These are phyloP conservation scores for Metschnikowia colocasiae DNA, from an alignment of 805 yeast genomes.

Conservation along the genomic window DNA sequence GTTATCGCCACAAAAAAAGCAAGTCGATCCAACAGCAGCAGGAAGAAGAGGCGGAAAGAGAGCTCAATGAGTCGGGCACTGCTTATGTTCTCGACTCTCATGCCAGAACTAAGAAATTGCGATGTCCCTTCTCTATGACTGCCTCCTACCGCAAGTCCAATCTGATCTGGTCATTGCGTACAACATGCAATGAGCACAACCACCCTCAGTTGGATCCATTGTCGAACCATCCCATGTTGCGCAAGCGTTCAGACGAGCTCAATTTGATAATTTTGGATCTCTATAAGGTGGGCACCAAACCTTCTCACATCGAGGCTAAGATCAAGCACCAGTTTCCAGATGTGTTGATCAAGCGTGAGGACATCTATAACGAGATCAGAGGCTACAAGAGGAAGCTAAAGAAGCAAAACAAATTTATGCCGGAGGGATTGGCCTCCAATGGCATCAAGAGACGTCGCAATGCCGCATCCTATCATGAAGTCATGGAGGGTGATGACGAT, in stretches of 20 bases:
- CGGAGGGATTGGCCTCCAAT: constrained; percentile 11
- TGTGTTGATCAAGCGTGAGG: constrained; percentile 53
- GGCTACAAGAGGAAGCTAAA: constrained; percentile 51
- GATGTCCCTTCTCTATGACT: constrained; percentile 59
- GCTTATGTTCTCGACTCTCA: constrained; percentile 38
- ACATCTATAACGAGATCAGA: constrained; percentile 54
- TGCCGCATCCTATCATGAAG: constrained; percentile 19
- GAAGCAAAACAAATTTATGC: constrained; percentile 33
- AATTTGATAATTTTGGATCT: constrained; percentile 49
- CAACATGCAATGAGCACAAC: constrained; percentile 55
- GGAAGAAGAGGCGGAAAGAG: constrained; percentile 20
- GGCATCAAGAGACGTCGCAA: constrained; percentile 16
- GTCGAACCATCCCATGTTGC: constrained; percentile 53
- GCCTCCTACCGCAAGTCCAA: constrained; percentile 50
- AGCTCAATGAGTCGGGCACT: constrained; percentile 27
- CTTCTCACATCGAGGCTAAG: constrained; percentile 50
- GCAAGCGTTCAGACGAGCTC: constrained; percentile 51
- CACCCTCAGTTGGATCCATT: constrained; percentile 57
- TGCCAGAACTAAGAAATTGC: constrained; percentile 48
- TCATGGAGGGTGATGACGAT: constrained; percentile 22
- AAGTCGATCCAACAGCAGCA: constrained; percentile 22
- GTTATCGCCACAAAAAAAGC: constrained; percentile 48
- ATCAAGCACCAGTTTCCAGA: constrained; percentile 51
- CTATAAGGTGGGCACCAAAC: constrained; percentile 54
- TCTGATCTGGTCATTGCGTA: constrained; percentile 49